Evolutionary conservation across 768 basidiomycete species (phyloP).

Genomic region (Rhizopogon vesiculosus): DNA sequence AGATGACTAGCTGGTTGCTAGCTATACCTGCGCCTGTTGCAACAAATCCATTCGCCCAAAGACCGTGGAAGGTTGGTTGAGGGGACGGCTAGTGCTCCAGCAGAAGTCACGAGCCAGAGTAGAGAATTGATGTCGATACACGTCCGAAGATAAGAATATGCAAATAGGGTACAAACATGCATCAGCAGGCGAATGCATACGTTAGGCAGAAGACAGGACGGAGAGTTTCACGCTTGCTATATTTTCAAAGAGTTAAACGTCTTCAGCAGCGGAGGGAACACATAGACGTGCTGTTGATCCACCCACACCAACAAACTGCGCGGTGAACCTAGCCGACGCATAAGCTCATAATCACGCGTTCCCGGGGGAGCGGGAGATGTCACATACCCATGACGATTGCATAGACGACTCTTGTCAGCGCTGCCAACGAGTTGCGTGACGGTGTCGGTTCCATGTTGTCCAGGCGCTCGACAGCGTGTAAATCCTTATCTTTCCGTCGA

Average conservation of each 20-base stretch:
- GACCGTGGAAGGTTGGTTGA: constrained; percentile 60
- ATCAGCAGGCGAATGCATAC: constrained; percentile 55
- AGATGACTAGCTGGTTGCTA: constrained; percentile 59
- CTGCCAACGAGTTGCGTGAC: constrained; percentile 22
- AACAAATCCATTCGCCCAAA: constrained; percentile 75
- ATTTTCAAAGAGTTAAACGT: neutral
- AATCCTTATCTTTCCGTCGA: constrained; percentile 19
- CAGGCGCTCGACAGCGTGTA: constrained; percentile 17
- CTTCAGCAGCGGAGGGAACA: neutral
- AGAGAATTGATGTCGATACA: constrained; percentile 67
- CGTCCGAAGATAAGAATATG: constrained; percentile 62
- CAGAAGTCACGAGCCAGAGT: constrained; percentile 66
- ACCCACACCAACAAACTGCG: constrained; percentile 77
- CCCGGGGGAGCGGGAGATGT: neutral
- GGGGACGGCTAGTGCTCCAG: constrained; percentile 45
- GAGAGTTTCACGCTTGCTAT: constrained; percentile 63
- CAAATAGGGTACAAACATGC: constrained; percentile 51
- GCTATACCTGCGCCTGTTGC: constrained; percentile 63
- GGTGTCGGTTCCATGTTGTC: constrained; percentile 24
- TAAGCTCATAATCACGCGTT: neutral
- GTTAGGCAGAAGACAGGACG: constrained; percentile 66
- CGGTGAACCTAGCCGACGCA: constrained; percentile 56
- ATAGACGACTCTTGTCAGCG: constrained; percentile 48
- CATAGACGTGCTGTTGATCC: constrained; percentile 56
- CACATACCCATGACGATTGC: constrained; percentile 69